phyloP scores from a whole-genome alignment of 306 rosid genomes.

The Aeschynomene evenia region DNA sequence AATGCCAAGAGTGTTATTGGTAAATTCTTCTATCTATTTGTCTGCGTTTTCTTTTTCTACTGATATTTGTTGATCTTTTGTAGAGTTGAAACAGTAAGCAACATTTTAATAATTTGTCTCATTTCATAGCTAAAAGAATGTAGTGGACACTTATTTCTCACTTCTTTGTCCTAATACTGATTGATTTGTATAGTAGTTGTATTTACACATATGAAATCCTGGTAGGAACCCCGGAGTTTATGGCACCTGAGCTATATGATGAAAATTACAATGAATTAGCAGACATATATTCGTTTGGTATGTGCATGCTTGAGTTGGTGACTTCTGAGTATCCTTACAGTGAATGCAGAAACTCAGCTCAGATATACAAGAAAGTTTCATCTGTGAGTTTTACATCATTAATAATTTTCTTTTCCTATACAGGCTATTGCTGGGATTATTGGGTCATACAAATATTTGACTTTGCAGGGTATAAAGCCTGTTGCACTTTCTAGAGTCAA shows the following conservation, averaged over 20 bases:
- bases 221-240: conserved; percentile 55
- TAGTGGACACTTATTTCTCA: not conserved
- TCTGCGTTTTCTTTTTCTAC: not conserved
- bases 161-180: not conserved
- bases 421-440: not conserved
- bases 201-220: conserved; percentile 10
- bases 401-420: not conserved
- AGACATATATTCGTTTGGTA: conserved; percentile 55
- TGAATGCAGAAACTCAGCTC: conserved; percentile 55
- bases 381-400: conserved; percentile 37
- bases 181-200: not conserved
- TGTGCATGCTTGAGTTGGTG: conserved; percentile 57
- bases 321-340: conserved; percentile 51
- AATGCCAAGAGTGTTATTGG: conserved; percentile 52
- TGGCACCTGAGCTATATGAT: conserved; percentile 58
- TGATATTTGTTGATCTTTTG: not conserved
- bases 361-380: conserved; percentile 58
- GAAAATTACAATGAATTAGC: conserved; percentile 52
- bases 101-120: not conserved
- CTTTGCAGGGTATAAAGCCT: conserved; percentile 41
- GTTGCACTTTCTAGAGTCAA: conserved; percentile 35
- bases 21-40: conserved; percentile 27
- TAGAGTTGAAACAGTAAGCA: not conserved
- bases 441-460: conserved; percentile 15
- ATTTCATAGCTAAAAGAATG: not conserved